phyloP scores from a whole-genome alignment of 192 early-diverging fungal genomes.

The Rhizophagus clarus region DNA sequence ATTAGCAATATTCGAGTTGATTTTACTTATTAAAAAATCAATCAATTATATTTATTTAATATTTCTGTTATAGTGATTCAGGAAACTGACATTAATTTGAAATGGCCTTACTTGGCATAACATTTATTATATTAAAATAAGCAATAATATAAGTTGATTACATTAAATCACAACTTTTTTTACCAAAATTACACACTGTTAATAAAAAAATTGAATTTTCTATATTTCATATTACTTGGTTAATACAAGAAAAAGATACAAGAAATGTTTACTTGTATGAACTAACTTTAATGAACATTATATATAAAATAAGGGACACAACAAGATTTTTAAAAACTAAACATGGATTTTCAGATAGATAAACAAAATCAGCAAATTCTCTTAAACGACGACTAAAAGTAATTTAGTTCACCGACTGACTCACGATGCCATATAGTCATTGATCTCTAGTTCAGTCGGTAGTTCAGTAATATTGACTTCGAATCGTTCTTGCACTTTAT shows the following conservation, averaged over 20 bases:
- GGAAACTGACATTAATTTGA: no score
- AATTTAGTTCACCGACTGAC: background rate
- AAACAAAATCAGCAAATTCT: no score
- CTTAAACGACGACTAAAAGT: no score
- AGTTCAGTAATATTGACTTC: slow-evolving; percentile 92
- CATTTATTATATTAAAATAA: no score
- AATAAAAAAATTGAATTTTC: background rate
- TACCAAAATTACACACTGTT: background rate
- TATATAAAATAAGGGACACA: background rate
- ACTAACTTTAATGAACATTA: background rate
- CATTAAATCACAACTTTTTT: background rate
- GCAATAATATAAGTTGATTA: background rate
- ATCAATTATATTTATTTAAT: no score
- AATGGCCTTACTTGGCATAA: no score
- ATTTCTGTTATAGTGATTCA: no score
- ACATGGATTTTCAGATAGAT: background rate
- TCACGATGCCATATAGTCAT: slow-evolving; percentile 54
- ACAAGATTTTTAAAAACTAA: background rate
- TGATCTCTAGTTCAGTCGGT: slow-evolving; percentile 84
- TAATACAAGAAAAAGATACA: background rate
- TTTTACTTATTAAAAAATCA: no score
- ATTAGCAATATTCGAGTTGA: no score
- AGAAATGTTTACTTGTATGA: background rate
- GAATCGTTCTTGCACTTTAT: slow-evolving; percentile 90
- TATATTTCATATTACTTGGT: background rate